Evolutionary conservation across 139 green algal species (phyloP), one percentile per base, ranked within the genome.

Genomic region (Chlorella sorokiniana): DNA sequence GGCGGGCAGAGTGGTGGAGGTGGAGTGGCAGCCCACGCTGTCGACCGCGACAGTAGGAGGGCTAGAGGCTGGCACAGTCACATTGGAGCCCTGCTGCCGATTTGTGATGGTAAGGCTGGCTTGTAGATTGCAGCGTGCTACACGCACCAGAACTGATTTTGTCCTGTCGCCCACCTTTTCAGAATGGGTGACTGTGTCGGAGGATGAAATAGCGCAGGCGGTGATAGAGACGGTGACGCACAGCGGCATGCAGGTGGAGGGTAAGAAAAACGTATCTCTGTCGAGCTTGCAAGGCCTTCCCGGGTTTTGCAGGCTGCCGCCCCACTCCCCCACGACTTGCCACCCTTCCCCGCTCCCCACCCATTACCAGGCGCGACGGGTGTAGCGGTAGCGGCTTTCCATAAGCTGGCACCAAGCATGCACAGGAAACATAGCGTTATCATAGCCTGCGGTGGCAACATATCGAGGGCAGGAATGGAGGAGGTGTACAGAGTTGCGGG

Each of bases 181-280:
- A 64, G 56, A 89, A 45, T 93, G 91, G 87, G 81, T 92, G 37
- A 70, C 44, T 1, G 86, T 90, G 3, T 72, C 27, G 0, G 91
- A 95, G 79, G 41, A 76, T 25, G 89, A 95, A 83, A 94, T 94
- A 38, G 88, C 89, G 18, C 69, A 79, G 27, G 91, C 89, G 10
- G 79, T 93, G 79, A 56, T 92, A 6, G 86, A 76, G 20, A 31
- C 89, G 29, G 69, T 88, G 48, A 41, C 83, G 27, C 75, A 89
- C 40, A 84, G 90, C 42, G 79, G 69, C 63, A 85, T 90, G 71
- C 73, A 81, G 31, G 82, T 95, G 11, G 91, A 95, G 65, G 91
- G 89, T 79, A 27, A 77, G 56, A 41, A 38, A 42, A 62, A 41
- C 11, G 27, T 16, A 62, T 41, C 27, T 16, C n/a, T 45, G 44